These are phyloP conservation scores for Sclerotinia borealis DNA, from an alignment of 2,329 filamentous ascomycete genomes.

Conservation along the genomic window DNA sequence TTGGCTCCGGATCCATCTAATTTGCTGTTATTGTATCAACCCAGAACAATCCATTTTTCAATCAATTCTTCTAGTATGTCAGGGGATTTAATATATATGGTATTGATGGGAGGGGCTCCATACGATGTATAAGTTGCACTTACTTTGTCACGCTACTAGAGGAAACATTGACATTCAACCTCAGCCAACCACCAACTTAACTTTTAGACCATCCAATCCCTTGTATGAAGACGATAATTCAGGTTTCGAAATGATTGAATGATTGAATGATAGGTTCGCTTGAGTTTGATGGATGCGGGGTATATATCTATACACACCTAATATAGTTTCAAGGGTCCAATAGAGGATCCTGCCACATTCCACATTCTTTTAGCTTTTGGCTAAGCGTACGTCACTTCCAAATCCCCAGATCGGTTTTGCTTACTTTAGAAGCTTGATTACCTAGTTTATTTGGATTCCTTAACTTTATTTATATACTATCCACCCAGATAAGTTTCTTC, in stretches of 20 bases:
- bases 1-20: background rate
- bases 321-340: background rate
- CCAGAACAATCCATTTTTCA: background rate
- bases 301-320: background rate
- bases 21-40: no score
- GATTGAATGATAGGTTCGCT: background rate
- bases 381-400: background rate
- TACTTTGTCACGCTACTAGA: background rate
- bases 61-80: no score
- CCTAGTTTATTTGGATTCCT: background rate
- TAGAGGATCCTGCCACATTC: background rate
- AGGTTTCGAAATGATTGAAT: background rate
- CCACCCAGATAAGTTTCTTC: background rate
- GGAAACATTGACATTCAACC: background rate
- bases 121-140: background rate
- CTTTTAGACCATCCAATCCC: background rate
- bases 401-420: background rate
- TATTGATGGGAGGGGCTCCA: background rate
- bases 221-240: background rate
- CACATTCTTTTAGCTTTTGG: background rate
- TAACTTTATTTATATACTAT: background rate
- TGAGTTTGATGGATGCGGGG: background rate
- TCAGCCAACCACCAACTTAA: background rate
- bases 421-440: constrained; percentile 3
- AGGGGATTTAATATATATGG: no score